A percentile compares a stretch with the other conserved stretches of the same genome.
Evolutionary conservation across 495 filamentous ascomycete species (phyloP).

Genomic region (Pyrenula aspistea): DNA sequence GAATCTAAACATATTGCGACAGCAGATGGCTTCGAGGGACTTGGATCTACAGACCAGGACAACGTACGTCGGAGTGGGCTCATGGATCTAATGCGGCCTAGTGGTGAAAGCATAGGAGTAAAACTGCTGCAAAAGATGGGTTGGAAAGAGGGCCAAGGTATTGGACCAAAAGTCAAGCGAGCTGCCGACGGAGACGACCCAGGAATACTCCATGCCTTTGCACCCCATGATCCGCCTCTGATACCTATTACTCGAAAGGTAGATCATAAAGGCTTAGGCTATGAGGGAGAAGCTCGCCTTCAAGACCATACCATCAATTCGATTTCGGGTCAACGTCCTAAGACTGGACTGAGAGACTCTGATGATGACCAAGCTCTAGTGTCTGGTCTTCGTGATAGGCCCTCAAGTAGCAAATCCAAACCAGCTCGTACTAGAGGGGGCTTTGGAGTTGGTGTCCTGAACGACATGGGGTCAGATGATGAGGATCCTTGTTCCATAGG

Average conservation of each 20-base stretch:
- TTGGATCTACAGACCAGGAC: constrained; percentile 58
- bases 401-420: constrained; percentile 3
- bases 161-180: constrained; percentile 79
- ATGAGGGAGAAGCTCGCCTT: constrained; percentile 52
- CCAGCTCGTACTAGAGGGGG: constrained; percentile 43
- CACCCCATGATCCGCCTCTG: constrained; percentile 73
- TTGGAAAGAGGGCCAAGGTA: constrained; percentile 87
- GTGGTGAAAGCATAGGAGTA: constrained; percentile 80
- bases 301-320: constrained; percentile 6
- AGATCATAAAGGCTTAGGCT: constrained; percentile 76
- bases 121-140: constrained; percentile 89
- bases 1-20: constrained; percentile 66
- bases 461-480: constrained; percentile 94
- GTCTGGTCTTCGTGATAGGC: neutral
- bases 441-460: constrained; percentile 82
- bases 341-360: constrained; percentile 22
- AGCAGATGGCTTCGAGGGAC: constrained; percentile 55
- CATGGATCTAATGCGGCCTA: constrained; percentile 61
- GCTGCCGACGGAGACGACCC: constrained; percentile 50
- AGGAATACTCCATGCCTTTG: constrained; percentile 62
- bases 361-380: constrained; percentile 40
- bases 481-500: constrained; percentile 92
- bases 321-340: constrained; percentile 5
- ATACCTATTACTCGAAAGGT: constrained; percentile 64
- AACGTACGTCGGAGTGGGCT: constrained; percentile 41